Conservation (phyloP, 176 grass and related monocot species). For the Raddia guianensis region DNA sequence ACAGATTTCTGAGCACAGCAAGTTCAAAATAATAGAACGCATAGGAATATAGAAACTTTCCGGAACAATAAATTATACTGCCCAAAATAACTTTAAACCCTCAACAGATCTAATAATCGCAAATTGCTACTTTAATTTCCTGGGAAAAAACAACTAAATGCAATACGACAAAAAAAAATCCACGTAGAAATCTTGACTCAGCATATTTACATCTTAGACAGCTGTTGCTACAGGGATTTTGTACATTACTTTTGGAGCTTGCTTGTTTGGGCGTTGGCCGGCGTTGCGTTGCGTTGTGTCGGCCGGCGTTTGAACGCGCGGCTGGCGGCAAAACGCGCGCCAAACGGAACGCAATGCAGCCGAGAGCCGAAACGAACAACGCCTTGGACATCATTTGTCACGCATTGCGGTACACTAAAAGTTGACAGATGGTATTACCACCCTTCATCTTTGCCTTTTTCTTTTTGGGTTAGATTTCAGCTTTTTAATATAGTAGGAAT, state of each 20-base stretch:
- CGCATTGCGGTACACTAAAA: not conserved
- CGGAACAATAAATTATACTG: conserved; percentile 14
- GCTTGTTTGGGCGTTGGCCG: too few species aligned
- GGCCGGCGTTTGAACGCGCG: too few species aligned
- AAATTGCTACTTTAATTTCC: not conserved
- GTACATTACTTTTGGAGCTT: not conserved
- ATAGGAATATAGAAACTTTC: not conserved
- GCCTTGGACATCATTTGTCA: not conserved
- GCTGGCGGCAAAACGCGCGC: too few species aligned
- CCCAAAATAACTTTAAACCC: not conserved
- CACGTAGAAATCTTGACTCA: not conserved
- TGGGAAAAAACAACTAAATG: not conserved
- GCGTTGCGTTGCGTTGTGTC: too few species aligned
- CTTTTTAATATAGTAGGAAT: not conserved
- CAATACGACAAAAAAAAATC: not conserved
- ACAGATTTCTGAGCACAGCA: not conserved
- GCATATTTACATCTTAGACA: not conserved
- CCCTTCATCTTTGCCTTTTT: not conserved
- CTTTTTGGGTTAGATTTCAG: conserved; percentile 18
- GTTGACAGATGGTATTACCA: not conserved
- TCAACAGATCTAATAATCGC: not conserved
- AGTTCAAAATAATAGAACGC: not conserved
- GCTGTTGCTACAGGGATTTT: not conserved
- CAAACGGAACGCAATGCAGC: too few species aligned
- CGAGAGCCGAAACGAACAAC: too few species aligned